Evolutionary conservation across 208 protist species (phyloP), one percentile per base, ranked within the genome.

Genomic region (Crithidia expoeki): DNA sequence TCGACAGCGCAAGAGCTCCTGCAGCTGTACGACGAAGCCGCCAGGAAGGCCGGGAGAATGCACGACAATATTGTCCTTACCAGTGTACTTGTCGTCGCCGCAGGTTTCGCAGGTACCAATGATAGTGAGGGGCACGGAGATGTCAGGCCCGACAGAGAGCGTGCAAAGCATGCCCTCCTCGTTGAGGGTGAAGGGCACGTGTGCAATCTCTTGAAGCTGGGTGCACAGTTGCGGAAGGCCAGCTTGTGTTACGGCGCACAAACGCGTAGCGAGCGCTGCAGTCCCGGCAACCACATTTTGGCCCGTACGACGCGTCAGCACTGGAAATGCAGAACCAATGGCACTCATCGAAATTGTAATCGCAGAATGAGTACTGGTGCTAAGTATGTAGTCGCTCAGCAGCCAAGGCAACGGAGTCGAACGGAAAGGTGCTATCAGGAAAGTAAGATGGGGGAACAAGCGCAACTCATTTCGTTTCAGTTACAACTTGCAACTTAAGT

Each of bases 1-100:
- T 30, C 81, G 80, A 46, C 78, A 68, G 25, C 59, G 63, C 23
- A 50, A 3, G 2, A 95, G 73, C n/a, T 81, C 75, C 7, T 67
- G 38, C 25, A 70, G 40, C 2, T 75, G 40, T 28, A 89, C 76
- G 7, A 82, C 74, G 66, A 95, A 88, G 6, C 88, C 90, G 2
- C 90, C 90, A 21, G 87, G 70, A 44, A 95, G 79, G 0, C 90
- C 90, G 10, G 85, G 68, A n/a, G 85, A 76, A 73, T 95, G 90
- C 23, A 86, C 61, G 11, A 92, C 63, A 5, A 95, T 53, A 0
- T 73, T 63, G 9, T 77, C 58, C 3, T 76, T 67, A 28, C 27
- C 49, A 30, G 7, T 38, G 59, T 47, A 40, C 21, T 56, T 25
- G 9, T 28, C 42, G 6, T 68, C 61, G 40, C 44, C 46, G 27